Conservation (phyloP, 2,329 filamentous ascomycete species). For the Macrophomina phaseolina region DNA sequence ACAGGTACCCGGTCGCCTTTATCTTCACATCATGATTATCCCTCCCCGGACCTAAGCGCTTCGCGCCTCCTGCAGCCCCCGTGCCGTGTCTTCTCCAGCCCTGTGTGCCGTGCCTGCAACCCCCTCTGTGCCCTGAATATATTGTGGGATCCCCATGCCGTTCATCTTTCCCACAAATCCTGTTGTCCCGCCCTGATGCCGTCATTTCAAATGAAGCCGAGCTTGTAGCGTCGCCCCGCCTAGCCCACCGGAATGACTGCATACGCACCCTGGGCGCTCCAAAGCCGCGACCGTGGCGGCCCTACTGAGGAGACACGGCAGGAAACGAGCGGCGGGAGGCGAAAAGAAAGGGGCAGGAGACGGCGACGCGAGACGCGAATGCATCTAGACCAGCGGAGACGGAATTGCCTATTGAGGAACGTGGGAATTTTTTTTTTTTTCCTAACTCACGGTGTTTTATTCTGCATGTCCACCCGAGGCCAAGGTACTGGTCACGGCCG, state of each 20-base stretch:
- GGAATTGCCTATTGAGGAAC: not conserved
- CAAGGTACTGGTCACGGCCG: conserved; percentile 7
- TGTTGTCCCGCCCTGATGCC: conserved; percentile 1
- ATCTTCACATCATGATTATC: not conserved
- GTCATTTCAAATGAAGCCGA: conserved; percentile 4
- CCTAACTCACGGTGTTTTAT: not conserved
- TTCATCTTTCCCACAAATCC: not conserved
- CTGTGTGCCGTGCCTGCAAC: not conserved
- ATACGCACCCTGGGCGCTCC: not conserved
- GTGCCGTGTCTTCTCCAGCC: conserved; percentile 14
- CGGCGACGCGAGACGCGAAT: not conserved
- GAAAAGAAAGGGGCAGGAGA: not conserved
- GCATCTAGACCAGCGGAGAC: not conserved
- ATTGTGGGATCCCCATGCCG: not conserved
- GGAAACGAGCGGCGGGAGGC: not conserved
- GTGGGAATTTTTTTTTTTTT: not conserved
- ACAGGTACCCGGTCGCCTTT: not conserved
- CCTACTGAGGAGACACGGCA: not conserved
- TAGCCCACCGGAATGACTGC: not conserved
- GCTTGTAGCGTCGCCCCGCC: not conserved
- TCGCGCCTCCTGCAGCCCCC: not conserved
- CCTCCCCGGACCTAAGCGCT: not conserved
- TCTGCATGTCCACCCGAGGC: not conserved
- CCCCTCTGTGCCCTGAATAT: conserved; percentile 3
- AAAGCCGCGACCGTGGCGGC: not conserved